Evolutionary conservation across 345 rosid genomes (phyloP).

Genomic region (Angophora floribunda): DNA sequence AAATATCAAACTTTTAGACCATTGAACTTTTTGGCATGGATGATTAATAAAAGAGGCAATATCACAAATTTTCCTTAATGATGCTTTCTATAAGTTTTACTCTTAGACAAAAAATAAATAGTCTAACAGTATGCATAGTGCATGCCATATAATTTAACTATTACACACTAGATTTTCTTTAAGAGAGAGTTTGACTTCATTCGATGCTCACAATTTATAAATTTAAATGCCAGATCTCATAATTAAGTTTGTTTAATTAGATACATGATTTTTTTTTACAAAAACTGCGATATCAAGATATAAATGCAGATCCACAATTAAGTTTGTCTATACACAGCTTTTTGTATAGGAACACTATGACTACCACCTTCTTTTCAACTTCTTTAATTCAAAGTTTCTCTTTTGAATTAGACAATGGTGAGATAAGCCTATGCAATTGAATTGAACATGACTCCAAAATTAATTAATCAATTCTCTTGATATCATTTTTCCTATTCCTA

Average conservation of each 20-base stretch:
- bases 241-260: neutral
- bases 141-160: neutral
- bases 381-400: no score
- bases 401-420: neutral
- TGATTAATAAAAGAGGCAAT: neutral
- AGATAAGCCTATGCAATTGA: neutral
- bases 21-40: neutral
- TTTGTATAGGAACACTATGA: neutral
- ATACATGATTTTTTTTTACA: neutral
- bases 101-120: neutral
- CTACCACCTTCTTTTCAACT: neutral
- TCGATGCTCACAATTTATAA: neutral
- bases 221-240: neutral
- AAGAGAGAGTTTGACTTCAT: neutral
- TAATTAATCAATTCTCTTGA: neutral
- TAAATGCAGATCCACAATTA: neutral
- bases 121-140: fast-evolving
- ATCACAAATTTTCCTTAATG: neutral
- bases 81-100: neutral
- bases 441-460: neutral
- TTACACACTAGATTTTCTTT: neutral
- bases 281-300: fast-evolving
- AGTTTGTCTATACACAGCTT: neutral
- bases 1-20: neutral
- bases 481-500: neutral